A percentile compares a stretch with the other conserved stretches of the same genome.
Conservation (phyloP, 129 eudicot genomes). For the Silybum marianum region DNA sequence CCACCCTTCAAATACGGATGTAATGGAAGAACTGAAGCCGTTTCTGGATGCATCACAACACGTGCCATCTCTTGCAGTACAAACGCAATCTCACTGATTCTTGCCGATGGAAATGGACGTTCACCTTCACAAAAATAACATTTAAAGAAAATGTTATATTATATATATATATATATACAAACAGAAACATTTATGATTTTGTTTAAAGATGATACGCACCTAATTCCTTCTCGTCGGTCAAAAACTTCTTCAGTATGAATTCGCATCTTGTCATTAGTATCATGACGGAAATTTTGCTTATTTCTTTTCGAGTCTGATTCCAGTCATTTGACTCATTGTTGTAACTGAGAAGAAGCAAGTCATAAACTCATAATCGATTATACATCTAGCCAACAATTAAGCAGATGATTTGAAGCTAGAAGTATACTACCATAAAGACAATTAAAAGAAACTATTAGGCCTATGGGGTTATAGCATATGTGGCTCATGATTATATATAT, state of each 20-base stretch:
- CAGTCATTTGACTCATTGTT: constrained; percentile 53
- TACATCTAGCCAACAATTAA: background rate
- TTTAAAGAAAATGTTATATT: background rate
- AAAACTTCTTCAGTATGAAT: constrained; percentile 70
- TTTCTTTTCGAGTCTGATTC: constrained; percentile 62
- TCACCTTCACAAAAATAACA: constrained; percentile 56
- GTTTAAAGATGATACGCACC: constrained; percentile 49
- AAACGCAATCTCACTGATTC: constrained; percentile 79
- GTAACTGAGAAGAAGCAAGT: constrained; percentile 41
- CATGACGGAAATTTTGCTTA: constrained; percentile 73
- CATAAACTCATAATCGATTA: background rate
- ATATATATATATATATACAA: too few relatives aligned
- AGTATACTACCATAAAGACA: background rate
- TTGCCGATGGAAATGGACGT: constrained; percentile 70
- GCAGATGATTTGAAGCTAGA: background rate
- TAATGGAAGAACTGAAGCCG: constrained; percentile 74
- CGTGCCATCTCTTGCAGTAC: constrained; percentile 87
- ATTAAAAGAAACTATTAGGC: background rate
- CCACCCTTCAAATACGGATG: constrained; percentile 59
- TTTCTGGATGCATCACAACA: constrained; percentile 67
- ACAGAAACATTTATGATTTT: too few relatives aligned
- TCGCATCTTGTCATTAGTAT: constrained; percentile 82
- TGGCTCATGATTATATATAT: too few relatives aligned
- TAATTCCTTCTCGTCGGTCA: constrained; percentile 73
- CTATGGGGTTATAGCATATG: too few relatives aligned